Percentiles rank a stretch among this genome's conserved stretches.
phyloP scores from a whole-genome alignment of 1,139 yeast genomes.

The Geotrichum reessii region DNA sequence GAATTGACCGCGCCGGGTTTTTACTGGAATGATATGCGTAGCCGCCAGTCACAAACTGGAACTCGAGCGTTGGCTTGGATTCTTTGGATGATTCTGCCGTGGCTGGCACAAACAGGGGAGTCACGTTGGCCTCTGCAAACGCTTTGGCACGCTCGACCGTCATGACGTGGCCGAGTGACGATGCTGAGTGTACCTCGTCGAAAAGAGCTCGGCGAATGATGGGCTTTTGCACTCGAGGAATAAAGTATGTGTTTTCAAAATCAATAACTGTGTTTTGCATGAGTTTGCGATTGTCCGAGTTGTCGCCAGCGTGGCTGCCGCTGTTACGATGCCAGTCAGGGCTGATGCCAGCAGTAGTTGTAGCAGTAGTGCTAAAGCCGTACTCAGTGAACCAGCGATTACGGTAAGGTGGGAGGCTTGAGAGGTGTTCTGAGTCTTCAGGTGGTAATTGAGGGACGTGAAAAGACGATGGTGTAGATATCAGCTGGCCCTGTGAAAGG shows the following conservation, averaged over 20 bases:
- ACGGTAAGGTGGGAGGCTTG: neutral
- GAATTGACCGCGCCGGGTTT: constrained; percentile 13
- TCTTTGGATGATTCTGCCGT: neutral
- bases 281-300: neutral
- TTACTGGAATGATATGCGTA: constrained; percentile 19
- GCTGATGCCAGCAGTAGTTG: neutral
- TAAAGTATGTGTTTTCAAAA: constrained; percentile 15
- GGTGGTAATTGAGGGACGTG: constrained; percentile 13
- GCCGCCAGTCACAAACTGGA: constrained; percentile 16
- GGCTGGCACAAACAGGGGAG: constrained; percentile 7
- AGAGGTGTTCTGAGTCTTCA: constrained; percentile 3
- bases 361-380: neutral
- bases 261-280: constrained; percentile 8
- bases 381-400: neutral
- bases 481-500: constrained; percentile 2
- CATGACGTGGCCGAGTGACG: constrained; percentile 16
- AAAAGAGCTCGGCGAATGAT: constrained; percentile 5
- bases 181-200: constrained; percentile 14
- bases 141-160: neutral
- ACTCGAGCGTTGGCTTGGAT: neutral
- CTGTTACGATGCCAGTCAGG: neutral
- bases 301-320: neutral
- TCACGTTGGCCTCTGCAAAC: constrained; percentile 7
- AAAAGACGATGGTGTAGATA: constrained; percentile 13
- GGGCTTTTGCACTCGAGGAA: constrained; percentile 14